Conservation (phyloP, 2,329 filamentous ascomycete species). For the Colletotrichum theobromicola region DNA sequence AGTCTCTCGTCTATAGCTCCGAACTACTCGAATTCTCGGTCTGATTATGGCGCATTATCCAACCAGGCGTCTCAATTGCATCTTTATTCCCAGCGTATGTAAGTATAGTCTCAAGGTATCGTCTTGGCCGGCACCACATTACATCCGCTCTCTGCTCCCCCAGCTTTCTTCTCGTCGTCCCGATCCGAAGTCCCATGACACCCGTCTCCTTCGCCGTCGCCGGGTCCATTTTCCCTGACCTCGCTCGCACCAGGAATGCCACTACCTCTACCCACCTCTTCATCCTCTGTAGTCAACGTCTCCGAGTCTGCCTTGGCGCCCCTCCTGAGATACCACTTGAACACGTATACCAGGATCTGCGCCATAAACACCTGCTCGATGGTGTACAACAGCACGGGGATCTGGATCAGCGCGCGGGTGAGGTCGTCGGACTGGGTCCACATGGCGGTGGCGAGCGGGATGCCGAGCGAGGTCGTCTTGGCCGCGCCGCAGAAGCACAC, state of each 20-base stretch:
- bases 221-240: neutral
- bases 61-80: neutral
- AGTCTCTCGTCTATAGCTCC: neutral
- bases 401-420: conserved; percentile 63
- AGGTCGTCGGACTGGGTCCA: conserved; percentile 61
- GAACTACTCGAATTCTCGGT: neutral
- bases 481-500: conserved; percentile 77
- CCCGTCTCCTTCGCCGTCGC: neutral
- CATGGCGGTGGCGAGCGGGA: conserved; percentile 72
- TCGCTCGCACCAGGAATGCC: neutral
- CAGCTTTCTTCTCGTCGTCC: neutral
- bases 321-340: conserved; percentile 48
- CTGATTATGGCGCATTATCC: neutral
- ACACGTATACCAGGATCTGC: conserved; percentile 50
- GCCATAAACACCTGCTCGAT: conserved; percentile 61
- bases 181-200: neutral
- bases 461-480: conserved; percentile 74
- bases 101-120: neutral
- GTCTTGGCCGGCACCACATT: neutral
- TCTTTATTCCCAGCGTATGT: neutral
- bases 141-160: neutral
- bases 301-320: conserved; percentile 25
- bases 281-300: conserved; percentile 22
- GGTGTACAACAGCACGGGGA: conserved; percentile 67
- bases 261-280: neutral